Percentiles rank a stretch among this genome's conserved stretches.
phyloP scores from a whole-genome alignment of 352 stramenopile species.

The Phytophthora hibernalis region DNA sequence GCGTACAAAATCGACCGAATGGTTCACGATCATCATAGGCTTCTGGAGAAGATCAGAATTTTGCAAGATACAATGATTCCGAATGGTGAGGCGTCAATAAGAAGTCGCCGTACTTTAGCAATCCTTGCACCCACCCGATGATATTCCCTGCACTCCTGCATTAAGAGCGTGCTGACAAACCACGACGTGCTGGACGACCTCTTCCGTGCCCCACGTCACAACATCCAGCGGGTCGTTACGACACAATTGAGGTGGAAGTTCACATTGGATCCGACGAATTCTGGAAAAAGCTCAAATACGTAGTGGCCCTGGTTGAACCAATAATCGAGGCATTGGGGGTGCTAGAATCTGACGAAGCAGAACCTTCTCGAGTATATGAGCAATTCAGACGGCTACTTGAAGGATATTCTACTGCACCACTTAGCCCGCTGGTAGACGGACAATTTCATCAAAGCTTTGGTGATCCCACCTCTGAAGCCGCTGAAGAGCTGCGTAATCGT shows the following conservation, averaged over 20 bases:
- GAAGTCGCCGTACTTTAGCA: not conserved
- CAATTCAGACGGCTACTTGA: constrained; percentile 1
- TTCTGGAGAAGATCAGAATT: not conserved
- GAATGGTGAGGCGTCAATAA: too few relatives aligned
- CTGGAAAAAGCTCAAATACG: not conserved
- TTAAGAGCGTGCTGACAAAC: too few relatives aligned
- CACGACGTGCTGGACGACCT: constrained; percentile 5
- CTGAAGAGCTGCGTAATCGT: too few relatives aligned
- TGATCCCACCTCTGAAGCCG: not conserved
- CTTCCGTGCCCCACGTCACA: not conserved
- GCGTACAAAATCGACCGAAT: not conserved
- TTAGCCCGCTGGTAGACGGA: not conserved
- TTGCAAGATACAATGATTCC: not conserved
- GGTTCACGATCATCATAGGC: not conserved
- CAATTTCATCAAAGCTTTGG: not conserved
- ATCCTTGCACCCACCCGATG: not conserved
- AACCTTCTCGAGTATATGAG: constrained; percentile 4
- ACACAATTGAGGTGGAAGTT: not conserved
- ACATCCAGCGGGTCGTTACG: not conserved
- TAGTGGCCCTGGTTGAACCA: constrained; percentile 2
- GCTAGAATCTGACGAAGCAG: not conserved
- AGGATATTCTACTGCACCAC: not conserved
- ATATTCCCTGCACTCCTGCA: not conserved
- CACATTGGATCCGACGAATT: not conserved
- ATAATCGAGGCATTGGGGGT: constrained; percentile 5